Evolutionary conservation across 495 filamentous ascomycete genomes (phyloP).

Genomic region (Penicillium ochrochloron): DNA sequence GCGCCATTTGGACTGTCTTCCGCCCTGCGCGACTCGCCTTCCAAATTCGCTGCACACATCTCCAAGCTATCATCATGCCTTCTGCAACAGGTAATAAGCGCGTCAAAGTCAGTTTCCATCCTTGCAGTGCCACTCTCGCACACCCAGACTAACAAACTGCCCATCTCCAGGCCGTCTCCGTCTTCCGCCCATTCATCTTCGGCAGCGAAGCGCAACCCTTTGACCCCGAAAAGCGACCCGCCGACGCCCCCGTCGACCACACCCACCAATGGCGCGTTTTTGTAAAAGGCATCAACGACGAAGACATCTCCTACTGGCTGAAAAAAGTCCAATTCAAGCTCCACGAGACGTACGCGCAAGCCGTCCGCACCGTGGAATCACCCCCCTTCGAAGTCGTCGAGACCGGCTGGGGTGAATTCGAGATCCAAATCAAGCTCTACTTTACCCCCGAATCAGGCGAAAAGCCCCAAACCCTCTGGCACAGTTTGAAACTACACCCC

Average conservation of each 20-base stretch:
- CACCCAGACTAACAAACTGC: constrained; percentile 23
- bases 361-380: constrained; percentile 74
- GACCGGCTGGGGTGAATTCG: constrained; percentile 98
- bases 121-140: neutral
- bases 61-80: constrained; percentile 48
- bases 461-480: constrained; percentile 90
- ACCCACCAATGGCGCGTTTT: constrained; percentile 96
- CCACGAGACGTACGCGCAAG: constrained; percentile 91
- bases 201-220: constrained; percentile 79
- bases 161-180: constrained; percentile 63
- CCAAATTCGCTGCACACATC: constrained; percentile 5
- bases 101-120: constrained; percentile 51
- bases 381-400: constrained; percentile 85
- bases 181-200: constrained; percentile 80
- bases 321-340: constrained; percentile 98
- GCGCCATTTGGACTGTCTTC: constrained; percentile 1
- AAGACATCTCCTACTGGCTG: constrained; percentile 92
- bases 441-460: constrained; percentile 84
- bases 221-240: constrained; percentile 69
- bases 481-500: constrained; percentile 87
- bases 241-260: constrained; percentile 69
- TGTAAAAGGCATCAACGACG: constrained; percentile 81
- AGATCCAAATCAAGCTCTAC: constrained; percentile 89
- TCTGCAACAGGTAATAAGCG: constrained; percentile 61
- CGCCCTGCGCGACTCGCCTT: constrained; percentile 15